Evolutionary conservation across 345 rosid genomes (phyloP).

Genomic region (Populus pruinosa): DNA sequence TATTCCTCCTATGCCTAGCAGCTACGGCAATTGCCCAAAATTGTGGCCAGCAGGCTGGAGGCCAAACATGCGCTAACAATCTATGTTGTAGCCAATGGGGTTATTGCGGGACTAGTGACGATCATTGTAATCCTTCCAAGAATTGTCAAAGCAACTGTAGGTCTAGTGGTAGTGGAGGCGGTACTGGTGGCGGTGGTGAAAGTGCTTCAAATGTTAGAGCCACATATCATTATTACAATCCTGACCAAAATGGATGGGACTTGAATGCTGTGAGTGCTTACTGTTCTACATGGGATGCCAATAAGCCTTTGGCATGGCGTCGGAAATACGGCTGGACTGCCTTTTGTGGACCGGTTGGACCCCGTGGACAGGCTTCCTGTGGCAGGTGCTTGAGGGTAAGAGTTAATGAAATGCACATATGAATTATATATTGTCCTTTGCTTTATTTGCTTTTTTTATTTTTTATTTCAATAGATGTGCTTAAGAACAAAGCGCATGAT

Average conservation of each 20-base stretch:
- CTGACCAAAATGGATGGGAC: constrained; percentile 45
- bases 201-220: constrained; percentile 53
- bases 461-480: too few species aligned
- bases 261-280: constrained; percentile 48
- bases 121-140: constrained; percentile 10
- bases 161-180: not conserved
- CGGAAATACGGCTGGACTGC: constrained; percentile 63
- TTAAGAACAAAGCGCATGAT: too few species aligned
- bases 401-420: too few species aligned
- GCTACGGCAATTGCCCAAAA: not conserved
- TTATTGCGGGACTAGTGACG: constrained; percentile 23
- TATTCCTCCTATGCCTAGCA: not conserved
- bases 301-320: constrained; percentile 55
- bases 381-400: constrained; percentile 47
- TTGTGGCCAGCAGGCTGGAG: not conserved
- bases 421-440: too few species aligned
- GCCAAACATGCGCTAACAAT: constrained; percentile 2
- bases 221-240: constrained; percentile 52
- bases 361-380: not conserved
- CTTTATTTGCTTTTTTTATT: too few species aligned
- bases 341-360: constrained; percentile 22
- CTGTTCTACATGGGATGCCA: constrained; percentile 74
- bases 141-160: constrained; percentile 25
- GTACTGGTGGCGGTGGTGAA: not conserved
- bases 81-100: constrained; percentile 28